phyloP scores from a whole-genome alignment of 306 rosid genomes.

The Trifolium dubium region DNA sequence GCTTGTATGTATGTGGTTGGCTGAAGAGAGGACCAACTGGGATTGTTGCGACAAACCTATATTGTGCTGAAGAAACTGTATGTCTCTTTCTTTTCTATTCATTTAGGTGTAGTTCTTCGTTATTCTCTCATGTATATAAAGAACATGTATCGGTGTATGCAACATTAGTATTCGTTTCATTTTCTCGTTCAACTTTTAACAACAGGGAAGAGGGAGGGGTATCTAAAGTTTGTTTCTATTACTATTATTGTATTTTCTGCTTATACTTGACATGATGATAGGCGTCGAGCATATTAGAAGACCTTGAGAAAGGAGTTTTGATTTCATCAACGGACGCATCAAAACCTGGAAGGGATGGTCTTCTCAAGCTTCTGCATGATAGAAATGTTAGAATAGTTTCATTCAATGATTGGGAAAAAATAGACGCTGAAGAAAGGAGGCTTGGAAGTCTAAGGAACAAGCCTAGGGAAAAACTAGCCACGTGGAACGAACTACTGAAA shows the following conservation, averaged over 20 bases:
- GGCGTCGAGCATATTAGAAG: conserved; percentile 84
- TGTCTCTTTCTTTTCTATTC: conserved; percentile 34
- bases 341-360: conserved; percentile 79
- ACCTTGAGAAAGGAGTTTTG: conserved; percentile 59
- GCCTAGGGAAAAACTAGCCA: conserved; percentile 75
- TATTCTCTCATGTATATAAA: not conserved
- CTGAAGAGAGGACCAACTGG: conserved; percentile 99
- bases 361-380: conserved; percentile 57
- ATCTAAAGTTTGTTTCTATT: conserved; percentile 21
- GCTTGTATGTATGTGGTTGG: conserved; percentile 94
- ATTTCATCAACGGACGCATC: conserved; percentile 42
- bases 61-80: conserved; percentile 94
- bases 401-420: conserved; percentile 75
- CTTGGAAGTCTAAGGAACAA: conserved; percentile 65
- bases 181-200: conserved; percentile 3
- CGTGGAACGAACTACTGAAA: conserved; percentile 69
- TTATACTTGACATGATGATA: conserved; percentile 47
- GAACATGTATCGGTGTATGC: not conserved
- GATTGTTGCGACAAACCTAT: conserved; percentile 85
- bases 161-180: conserved; percentile 3
- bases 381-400: conserved; percentile 64
- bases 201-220: conserved; percentile 2
- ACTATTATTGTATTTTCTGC: conserved; percentile 27
- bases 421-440: conserved; percentile 75
- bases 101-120: not conserved